These are phyloP conservation scores for Chloris gayana DNA, from an alignment of 176 grass and related monocot genomes.

Conservation along the genomic window DNA sequence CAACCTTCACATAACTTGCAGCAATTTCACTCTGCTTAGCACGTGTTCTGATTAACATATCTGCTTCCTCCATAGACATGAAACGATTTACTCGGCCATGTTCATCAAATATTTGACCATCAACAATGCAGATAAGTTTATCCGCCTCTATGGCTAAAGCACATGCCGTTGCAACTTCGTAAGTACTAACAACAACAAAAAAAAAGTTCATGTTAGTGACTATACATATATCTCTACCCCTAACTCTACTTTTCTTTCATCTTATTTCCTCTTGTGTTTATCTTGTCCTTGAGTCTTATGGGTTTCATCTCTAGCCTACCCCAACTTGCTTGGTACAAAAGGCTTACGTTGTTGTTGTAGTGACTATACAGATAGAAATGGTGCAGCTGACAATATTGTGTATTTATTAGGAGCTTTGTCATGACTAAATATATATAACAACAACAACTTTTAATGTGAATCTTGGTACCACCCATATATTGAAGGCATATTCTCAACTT, in stretches of 20 bases:
- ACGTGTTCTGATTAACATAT: slow-evolving; percentile 77
- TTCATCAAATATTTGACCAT: slow-evolving; percentile 87
- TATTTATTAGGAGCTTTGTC: background rate
- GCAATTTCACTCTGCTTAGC: slow-evolving; percentile 86
- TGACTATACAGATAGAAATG: background rate
- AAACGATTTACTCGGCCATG: slow-evolving; percentile 73
- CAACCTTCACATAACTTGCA: slow-evolving; percentile 86
- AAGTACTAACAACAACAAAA: slow-evolving; percentile 65
- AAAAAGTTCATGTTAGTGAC: slow-evolving; percentile 23
- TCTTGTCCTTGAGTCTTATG: no score
- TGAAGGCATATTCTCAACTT: background rate
- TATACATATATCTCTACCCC: background rate
- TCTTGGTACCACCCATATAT: background rate
- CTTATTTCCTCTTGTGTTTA: no score
- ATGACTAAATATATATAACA: slow-evolving; percentile 1
- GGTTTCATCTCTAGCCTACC: no score
- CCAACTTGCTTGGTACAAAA: no score
- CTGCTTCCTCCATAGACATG: slow-evolving; percentile 83
- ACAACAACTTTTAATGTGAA: background rate
- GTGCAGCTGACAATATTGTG: background rate
- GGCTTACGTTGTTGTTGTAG: no score
- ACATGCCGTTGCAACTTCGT: slow-evolving; percentile 97
- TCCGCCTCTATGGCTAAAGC: slow-evolving; percentile 87
- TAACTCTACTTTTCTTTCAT: no score
- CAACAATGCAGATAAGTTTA: slow-evolving; percentile 89